Conservation (phyloP, 345 rosid genomes). For the Viola odorata region DNA sequence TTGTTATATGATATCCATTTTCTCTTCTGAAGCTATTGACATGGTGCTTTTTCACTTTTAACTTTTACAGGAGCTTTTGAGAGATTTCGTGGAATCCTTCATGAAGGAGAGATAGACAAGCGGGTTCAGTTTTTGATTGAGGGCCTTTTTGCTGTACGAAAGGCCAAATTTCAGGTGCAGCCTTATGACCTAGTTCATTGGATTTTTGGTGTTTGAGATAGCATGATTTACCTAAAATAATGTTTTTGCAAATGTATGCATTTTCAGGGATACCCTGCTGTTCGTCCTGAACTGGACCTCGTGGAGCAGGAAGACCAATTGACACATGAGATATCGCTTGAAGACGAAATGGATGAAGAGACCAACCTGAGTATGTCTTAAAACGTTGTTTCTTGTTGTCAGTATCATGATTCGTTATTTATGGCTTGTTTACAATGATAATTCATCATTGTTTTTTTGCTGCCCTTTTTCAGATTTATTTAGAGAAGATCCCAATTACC, state of each 20-base stretch:
- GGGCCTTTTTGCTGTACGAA: constrained; percentile 74
- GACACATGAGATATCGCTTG: constrained; percentile 82
- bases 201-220: not conserved
- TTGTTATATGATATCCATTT: not conserved
- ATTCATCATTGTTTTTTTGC: not conserved
- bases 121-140: constrained; percentile 89
- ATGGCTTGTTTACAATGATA: too few relatives aligned
- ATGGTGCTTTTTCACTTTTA: constrained; percentile 5
- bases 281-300: constrained; percentile 89
- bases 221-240: constrained; percentile 2
- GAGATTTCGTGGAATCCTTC: constrained; percentile 89
- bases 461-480: constrained; percentile 51
- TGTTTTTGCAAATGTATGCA: constrained; percentile 10
- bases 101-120: constrained; percentile 95
- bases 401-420: too few relatives aligned
- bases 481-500: constrained; percentile 68
- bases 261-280: constrained; percentile 84
- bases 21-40: not conserved
- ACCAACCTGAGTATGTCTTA: constrained; percentile 59
- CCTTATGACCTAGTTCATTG: not conserved
- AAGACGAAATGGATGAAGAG: constrained; percentile 66
- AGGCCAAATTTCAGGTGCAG: constrained; percentile 85
- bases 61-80: constrained; percentile 72
- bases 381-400: constrained; percentile 6
- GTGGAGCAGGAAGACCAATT: constrained; percentile 82